Conservation (phyloP, 2,329 filamentous ascomycete species). For the Aphanoascus verrucosus region DNA sequence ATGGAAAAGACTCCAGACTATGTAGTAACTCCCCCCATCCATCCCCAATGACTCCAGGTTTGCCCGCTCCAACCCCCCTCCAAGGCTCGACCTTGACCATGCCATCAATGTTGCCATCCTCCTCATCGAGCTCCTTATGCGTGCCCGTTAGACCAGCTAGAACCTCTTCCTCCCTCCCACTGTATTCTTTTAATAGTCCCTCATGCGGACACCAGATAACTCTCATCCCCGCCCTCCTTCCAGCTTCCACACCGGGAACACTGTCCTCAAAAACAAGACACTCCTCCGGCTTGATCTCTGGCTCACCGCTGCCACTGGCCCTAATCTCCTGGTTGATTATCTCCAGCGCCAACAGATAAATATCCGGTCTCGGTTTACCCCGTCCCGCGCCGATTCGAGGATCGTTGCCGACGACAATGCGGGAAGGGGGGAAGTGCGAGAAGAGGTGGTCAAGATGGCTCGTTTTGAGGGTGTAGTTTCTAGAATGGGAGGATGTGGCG, state of each 20-base stretch:
- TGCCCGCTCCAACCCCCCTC: conserved; percentile 35
- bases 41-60: conserved; percentile 48
- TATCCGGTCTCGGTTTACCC: conserved; percentile 93
- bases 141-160: conserved; percentile 71
- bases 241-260: conserved; percentile 84
- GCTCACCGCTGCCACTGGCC: conserved; percentile 44
- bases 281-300: conserved; percentile 64
- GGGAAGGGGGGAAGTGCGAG: conserved; percentile 51
- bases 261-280: conserved; percentile 95
- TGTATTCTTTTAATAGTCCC: conserved; percentile 63
- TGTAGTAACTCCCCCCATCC: conserved; percentile 47
- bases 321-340: conserved; percentile 67
- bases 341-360: conserved; percentile 76
- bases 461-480: conserved; percentile 71
- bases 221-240: conserved; percentile 83
- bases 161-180: conserved; percentile 66
- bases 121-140: conserved; percentile 45
- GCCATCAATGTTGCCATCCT: conserved; percentile 31
- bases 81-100: conserved; percentile 24
- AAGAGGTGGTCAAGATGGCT: conserved; percentile 44
- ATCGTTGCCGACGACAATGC: conserved; percentile 79
- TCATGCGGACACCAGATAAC: conserved; percentile 87
- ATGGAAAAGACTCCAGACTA: conserved; percentile 51
- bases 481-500: conserved; percentile 64
- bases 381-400: conserved; percentile 60